Evolutionary conservation across 2,329 filamentous ascomycete species (phyloP), one percentile per base, ranked within the genome.

Genomic region (Alternaria solani): DNA sequence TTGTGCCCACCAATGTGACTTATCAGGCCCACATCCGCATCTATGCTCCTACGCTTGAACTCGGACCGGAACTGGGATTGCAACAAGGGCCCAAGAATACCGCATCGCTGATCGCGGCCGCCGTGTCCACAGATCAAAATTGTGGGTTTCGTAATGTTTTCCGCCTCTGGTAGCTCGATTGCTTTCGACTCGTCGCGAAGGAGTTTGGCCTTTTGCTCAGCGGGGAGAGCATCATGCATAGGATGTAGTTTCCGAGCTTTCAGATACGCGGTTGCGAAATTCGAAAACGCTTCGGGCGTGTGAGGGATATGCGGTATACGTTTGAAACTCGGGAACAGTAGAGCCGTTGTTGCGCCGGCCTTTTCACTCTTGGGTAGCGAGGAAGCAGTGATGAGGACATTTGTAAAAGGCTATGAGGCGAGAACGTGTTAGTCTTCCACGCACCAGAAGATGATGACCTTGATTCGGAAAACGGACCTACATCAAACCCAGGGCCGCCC

Each of bases 81-180:
- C 14, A 98, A 81, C 1, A 92, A 79, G 0, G 93, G 93, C 0
- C 92, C 94, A 64, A 94, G 83, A 23, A 92, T 80, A 0, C 95
- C 94, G 72, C 95, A 99, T 52, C 95, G 86, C 70, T 84, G 82
- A 74, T 99, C 95, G 11, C 95, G 85, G 2, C 89, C 88, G 14
- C 90, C 91, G 70, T 99, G 95, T 0, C 93, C 93, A 74, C 95
- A 99, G 43, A 97, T 90, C 20, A 98, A 81, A 30, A 99, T 87
- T 1, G 65, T 69, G n/a, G 68, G 70, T 1, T 51, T 65, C 0
- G 64, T 68, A n/a, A 77, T 69, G 4, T 59, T 62, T 11, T 85
- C 80, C 5, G 92, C 88, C 1, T 84, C 83, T 1, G 80, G 78
- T 2, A 92, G 81, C 0, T 77, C 64, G 0, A 72, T 54, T 26